Conservation (phyloP, 2,329 filamentous ascomycete genomes). For the Ophiostoma sp. region DNA sequence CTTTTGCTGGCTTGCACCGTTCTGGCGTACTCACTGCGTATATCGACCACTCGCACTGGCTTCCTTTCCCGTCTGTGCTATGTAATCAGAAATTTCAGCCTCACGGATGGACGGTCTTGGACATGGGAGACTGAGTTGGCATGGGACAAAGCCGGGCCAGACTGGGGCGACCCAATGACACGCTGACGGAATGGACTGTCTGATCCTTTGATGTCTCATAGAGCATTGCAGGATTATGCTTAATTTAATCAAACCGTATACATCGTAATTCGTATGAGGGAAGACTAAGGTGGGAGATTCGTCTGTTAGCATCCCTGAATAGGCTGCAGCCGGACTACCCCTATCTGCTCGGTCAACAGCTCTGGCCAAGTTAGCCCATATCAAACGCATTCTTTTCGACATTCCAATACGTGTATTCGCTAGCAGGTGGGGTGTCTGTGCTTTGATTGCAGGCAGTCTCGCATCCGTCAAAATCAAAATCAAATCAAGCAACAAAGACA, state of each 20-base stretch:
- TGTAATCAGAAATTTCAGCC: too few species aligned
- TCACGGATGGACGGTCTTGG: background rate
- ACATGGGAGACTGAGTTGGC: background rate
- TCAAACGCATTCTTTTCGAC: too few species aligned
- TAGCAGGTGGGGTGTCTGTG: too few species aligned
- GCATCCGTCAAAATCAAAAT: too few species aligned
- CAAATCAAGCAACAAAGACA: too few species aligned
- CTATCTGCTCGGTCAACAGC: too few species aligned
- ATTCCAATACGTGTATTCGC: too few species aligned
- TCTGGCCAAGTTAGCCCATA: too few species aligned
- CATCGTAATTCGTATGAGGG: background rate
- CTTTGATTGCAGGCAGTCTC: too few species aligned
- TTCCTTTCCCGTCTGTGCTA: background rate
- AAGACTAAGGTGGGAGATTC: background rate
- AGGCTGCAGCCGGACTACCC: too few species aligned
- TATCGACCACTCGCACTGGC: background rate
- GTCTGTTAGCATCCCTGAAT: background rate
- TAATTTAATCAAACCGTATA: background rate
- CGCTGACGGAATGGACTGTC: background rate
- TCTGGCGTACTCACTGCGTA: background rate
- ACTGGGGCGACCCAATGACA: background rate
- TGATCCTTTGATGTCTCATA: background rate
- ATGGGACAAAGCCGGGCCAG: background rate
- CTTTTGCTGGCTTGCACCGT: background rate
- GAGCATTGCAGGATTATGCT: background rate